phyloP scores from a whole-genome alignment of 225 moss, liverwort and hornwort species.

The Neckera pumila region DNA sequence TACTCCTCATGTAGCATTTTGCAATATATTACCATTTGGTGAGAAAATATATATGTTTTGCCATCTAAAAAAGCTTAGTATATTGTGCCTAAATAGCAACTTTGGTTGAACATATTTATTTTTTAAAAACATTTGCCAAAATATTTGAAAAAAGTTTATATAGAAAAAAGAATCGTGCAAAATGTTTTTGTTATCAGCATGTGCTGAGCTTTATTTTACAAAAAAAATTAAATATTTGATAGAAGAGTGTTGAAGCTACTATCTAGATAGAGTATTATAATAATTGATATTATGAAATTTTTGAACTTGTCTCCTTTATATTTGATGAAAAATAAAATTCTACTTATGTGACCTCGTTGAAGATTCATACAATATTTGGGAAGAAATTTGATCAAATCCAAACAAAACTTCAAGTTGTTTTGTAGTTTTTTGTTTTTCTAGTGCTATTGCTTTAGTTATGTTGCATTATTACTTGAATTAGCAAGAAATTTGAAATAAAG shows the following conservation, averaged over 20 bases:
- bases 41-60: background rate
- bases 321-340: background rate
- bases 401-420: background rate
- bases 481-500: background rate
- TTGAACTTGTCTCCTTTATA: background rate
- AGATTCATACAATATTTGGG: background rate
- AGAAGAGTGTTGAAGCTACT: background rate
- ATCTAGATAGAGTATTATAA: background rate
- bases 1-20: background rate
- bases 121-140: background rate
- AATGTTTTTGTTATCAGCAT: background rate
- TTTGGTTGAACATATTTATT: too few relatives aligned
- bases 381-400: background rate
- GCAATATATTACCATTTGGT: background rate
- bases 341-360: background rate
- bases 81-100: fast-evolving
- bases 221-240: background rate
- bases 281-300: too few relatives aligned
- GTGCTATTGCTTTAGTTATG: background rate
- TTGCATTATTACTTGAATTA: background rate
- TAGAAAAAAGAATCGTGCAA: too few relatives aligned
- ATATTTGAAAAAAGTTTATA: fast-evolving
- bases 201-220: background rate
- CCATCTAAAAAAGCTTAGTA: background rate
- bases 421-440: background rate